Conservation (phyloP, 176 grass and related monocot genomes). For the Phoenix dactylifera region DNA sequence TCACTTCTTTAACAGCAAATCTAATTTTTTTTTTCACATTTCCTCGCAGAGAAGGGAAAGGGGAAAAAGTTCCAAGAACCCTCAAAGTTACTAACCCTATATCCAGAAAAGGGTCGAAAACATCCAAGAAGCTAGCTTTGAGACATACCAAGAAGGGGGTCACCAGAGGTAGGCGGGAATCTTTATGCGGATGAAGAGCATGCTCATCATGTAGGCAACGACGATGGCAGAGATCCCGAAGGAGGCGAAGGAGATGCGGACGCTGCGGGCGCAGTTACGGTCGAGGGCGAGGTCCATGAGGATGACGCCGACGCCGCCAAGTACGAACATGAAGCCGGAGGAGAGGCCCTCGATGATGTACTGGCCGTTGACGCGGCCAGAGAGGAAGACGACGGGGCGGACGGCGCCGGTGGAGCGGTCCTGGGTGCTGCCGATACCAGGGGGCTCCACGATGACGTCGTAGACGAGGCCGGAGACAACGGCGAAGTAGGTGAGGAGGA, state of each 20-base stretch:
- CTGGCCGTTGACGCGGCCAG: slow-evolving; percentile 78
- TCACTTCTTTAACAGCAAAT: too few species aligned
- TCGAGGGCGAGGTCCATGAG: slow-evolving; percentile 84
- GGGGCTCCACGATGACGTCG: slow-evolving; percentile 90
- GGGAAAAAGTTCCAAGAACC: too few species aligned
- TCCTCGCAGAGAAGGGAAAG: too few species aligned
- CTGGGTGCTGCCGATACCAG: slow-evolving; percentile 73
- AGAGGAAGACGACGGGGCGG: slow-evolving; percentile 81
- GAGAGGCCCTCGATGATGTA: slow-evolving; percentile 99
- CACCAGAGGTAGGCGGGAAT: slow-evolving; percentile 77
- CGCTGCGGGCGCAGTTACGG: slow-evolving; percentile 57
- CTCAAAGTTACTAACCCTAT: too few species aligned
- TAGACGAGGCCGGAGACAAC: slow-evolving; percentile 90
- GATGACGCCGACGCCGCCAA: slow-evolving; percentile 74
- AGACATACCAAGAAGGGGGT: not conserved
- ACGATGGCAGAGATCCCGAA: slow-evolving; percentile 44
- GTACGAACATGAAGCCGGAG: slow-evolving; percentile 90
- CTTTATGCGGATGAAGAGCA: slow-evolving; percentile 97
- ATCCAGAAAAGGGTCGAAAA: too few species aligned
- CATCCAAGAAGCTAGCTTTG: too few species aligned
- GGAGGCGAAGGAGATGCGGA: slow-evolving; percentile 61
- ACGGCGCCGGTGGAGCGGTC: slow-evolving; percentile 70
- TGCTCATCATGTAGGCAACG: slow-evolving; percentile 66
- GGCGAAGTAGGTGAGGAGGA: slow-evolving; percentile 85
- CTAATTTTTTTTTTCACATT: too few species aligned